Percentiles rank a stretch among this genome's conserved stretches.
phyloP scores from a whole-genome alignment of 192 early-diverging fungal genomes.

The Entomortierella beljakovae region DNA sequence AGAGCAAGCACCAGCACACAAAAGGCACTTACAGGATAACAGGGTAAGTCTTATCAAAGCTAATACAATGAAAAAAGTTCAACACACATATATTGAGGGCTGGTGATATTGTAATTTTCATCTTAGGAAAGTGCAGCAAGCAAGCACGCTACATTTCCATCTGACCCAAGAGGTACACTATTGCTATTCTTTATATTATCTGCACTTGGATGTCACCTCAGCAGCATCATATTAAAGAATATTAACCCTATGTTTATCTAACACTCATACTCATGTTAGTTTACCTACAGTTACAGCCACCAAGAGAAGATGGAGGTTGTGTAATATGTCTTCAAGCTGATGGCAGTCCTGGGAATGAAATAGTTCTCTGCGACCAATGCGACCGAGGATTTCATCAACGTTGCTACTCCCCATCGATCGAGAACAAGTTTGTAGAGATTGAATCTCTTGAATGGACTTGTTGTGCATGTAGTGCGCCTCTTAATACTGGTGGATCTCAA shows the following conservation, averaged over 20 bases:
- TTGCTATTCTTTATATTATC: no score
- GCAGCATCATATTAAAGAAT: no score
- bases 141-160: slow-evolving; percentile 4
- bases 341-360: slow-evolving; percentile 24
- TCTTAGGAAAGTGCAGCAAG: slow-evolving; percentile 1
- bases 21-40: slow-evolving; percentile 28
- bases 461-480: slow-evolving; percentile 12
- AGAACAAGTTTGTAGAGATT: slow-evolving; percentile 35
- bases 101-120: neutral
- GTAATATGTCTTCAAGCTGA: slow-evolving; percentile 10
- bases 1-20: slow-evolving; percentile 14
- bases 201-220: no score
- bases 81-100: neutral
- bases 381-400: slow-evolving; percentile 53
- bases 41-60: slow-evolving; percentile 9
- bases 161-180: slow-evolving; percentile 17
- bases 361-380: slow-evolving; percentile 54
- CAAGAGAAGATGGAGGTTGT: slow-evolving; percentile 38
- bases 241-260: no score
- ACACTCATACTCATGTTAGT: neutral
- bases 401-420: slow-evolving; percentile 49
- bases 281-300: slow-evolving; percentile 1
- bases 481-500: slow-evolving; percentile 23
- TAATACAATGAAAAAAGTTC: neutral
- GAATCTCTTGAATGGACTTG: slow-evolving; percentile 45